Conservation (phyloP, 805 yeast species). For the Saturnispora sanitii region DNA sequence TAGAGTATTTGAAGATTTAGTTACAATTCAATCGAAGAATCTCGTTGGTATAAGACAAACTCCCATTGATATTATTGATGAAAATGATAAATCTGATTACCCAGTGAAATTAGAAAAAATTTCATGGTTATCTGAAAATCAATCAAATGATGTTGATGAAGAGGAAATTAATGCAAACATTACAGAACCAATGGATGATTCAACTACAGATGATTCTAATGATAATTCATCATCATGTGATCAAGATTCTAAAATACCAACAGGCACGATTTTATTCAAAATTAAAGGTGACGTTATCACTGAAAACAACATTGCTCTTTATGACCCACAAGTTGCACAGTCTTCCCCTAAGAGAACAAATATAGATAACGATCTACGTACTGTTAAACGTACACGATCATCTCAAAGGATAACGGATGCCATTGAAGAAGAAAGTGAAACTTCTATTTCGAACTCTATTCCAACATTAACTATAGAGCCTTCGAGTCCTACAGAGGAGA, state of each 20-base stretch:
- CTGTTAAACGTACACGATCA: constrained; percentile 5
- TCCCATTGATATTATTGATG: background rate
- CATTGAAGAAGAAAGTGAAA: constrained; percentile 1
- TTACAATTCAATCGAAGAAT: background rate
- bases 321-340: constrained; percentile 1
- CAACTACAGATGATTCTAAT: background rate
- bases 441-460: background rate
- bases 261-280: constrained; percentile 2
- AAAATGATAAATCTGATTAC: background rate
- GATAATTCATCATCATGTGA: background rate
- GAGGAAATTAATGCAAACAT: background rate
- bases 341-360: constrained; percentile 7
- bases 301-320: background rate
- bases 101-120: constrained; percentile 5
- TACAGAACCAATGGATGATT: background rate
- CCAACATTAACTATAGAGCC: background rate
- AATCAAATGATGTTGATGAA: background rate
- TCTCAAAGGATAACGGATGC: background rate
- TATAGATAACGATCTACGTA: background rate
- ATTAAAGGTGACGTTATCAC: constrained; percentile 5
- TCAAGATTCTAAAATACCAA: background rate
- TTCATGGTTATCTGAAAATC: constrained; percentile 2
- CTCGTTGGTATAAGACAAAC: background rate
- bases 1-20: background rate
- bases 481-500: background rate